These are phyloP conservation scores for Delonix regia DNA, from an alignment of 306 rosid genomes.

Conservation along the genomic window DNA sequence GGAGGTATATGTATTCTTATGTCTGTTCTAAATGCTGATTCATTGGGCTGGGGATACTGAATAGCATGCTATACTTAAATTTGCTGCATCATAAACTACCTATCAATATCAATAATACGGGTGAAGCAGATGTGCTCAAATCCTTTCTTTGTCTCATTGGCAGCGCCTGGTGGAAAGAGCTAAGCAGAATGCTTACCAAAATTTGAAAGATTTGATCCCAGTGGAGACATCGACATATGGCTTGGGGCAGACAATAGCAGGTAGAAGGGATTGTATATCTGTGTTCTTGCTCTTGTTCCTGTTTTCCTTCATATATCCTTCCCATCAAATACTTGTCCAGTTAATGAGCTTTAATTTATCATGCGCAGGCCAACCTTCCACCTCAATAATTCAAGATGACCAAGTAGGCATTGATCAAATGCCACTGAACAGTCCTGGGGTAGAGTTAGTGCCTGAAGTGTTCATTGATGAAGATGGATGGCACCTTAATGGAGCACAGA, in stretches of 20 bases:
- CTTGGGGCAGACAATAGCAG: background rate
- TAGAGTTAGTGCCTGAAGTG: background rate
- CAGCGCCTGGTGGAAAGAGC: constrained; percentile 8
- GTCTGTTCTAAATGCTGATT: background rate
- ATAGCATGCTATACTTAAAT: background rate
- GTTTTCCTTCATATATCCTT: background rate
- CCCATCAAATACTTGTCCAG: background rate
- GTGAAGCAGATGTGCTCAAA: constrained; percentile 4
- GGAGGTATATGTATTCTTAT: constrained; percentile 26
- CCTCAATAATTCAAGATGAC: constrained; percentile 22
- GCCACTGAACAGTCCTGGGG: background rate
- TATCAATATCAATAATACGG: background rate
- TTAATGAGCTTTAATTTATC: background rate
- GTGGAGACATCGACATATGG: background rate
- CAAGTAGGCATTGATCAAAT: constrained; percentile 16
- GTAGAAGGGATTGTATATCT: background rate
- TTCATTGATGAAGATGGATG: constrained; percentile 22
- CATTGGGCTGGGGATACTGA: background rate
- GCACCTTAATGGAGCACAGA: background rate
- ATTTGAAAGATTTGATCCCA: background rate
- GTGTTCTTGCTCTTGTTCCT: background rate
- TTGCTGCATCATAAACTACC: background rate
- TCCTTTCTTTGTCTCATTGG: background rate
- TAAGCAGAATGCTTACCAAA: background rate
- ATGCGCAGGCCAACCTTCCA: constrained; percentile 40